A percentile compares a stretch with the other conserved stretches of the same genome.
Conservation (phyloP, 2,329 filamentous ascomycete species). For the Sporothrix dimorphospora region DNA sequence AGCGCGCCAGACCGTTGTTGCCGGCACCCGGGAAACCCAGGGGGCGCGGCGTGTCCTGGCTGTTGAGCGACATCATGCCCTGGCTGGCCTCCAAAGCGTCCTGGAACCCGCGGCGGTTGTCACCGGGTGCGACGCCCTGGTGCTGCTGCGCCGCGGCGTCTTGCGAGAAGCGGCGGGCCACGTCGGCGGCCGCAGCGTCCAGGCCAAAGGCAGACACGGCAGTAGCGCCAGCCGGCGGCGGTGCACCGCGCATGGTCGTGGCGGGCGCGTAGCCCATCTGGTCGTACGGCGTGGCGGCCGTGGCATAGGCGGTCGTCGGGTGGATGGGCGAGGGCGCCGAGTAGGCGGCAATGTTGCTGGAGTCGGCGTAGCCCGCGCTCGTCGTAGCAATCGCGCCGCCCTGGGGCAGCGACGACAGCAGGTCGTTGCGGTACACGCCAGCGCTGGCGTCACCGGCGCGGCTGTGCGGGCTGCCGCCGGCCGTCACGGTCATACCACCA, state of each 20-base stretch:
- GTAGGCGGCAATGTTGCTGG: slow-evolving; percentile 14
- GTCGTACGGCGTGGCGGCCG: slow-evolving; percentile 72
- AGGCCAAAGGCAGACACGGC: neutral
- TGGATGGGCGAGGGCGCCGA: slow-evolving; percentile 66
- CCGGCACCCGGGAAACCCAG: slow-evolving; percentile 69
- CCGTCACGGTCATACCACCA: neutral
- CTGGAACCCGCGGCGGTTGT: slow-evolving; percentile 72
- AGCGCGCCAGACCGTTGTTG: neutral
- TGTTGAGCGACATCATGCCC: slow-evolving; percentile 86
- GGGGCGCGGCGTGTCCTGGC: slow-evolving; percentile 89
- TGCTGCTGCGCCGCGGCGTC: neutral
- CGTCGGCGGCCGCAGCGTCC: slow-evolving; percentile 17
- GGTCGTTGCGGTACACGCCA: neutral
- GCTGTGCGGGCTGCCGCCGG: slow-evolving; percentile 66
- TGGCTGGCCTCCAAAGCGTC: slow-evolving; percentile 92
- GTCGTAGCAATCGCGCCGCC: slow-evolving; percentile 14
- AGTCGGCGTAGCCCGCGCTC: neutral
- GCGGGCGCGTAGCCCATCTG: slow-evolving; percentile 73
- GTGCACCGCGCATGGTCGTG: slow-evolving; percentile 60
- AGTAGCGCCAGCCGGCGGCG: slow-evolving; percentile 55
- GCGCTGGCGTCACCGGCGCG: neutral
- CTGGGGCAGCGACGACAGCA: neutral
- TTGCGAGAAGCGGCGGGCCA: slow-evolving; percentile 26
- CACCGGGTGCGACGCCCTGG: slow-evolving; percentile 36
- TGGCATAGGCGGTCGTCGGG: slow-evolving; percentile 58